Evolutionary conservation across 1,284 basidiomycete genomes (phyloP).

Genomic region (Melampsora larici-populina): DNA sequence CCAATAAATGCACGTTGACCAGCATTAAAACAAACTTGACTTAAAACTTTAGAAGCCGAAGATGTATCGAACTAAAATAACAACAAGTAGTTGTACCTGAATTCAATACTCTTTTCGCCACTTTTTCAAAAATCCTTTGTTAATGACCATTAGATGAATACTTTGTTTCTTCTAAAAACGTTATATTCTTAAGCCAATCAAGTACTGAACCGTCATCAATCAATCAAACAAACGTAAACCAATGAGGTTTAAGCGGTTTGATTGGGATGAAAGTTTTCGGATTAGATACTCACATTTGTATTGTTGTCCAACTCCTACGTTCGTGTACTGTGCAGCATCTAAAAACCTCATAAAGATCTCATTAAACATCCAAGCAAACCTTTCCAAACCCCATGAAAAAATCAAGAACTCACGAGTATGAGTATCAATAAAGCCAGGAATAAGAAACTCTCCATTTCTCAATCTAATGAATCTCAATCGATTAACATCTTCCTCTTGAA

Average conservation of each 20-base stretch:
- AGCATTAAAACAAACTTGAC: conserved; percentile 66
- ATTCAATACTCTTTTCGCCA: conserved; percentile 72
- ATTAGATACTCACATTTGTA: conserved; percentile 46
- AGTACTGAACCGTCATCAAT: too few relatives aligned
- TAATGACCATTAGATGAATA: too few relatives aligned
- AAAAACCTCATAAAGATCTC: too few relatives aligned
- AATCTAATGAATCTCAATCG: conserved; percentile 45
- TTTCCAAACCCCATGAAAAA: too few relatives aligned
- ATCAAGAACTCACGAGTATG: conserved; percentile 54
- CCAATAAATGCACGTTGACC: conserved; percentile 86
- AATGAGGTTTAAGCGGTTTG: too few relatives aligned
- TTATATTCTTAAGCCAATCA: conserved; percentile 53
- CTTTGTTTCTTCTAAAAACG: too few relatives aligned
- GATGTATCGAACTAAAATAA: conserved; percentile 82
- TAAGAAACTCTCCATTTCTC: conserved; percentile 50
- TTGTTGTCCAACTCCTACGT: conserved; percentile 51
- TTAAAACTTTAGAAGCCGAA: conserved; percentile 74
- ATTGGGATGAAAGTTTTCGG: not conserved
- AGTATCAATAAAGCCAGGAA: conserved; percentile 52
- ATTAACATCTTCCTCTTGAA: not conserved
- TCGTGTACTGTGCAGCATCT: conserved; percentile 47
- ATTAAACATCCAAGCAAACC: too few relatives aligned
- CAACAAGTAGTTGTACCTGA: conserved; percentile 86
- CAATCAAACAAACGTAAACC: too few relatives aligned
- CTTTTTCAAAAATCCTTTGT: conserved; percentile 71